Percentiles rank a stretch among this genome's conserved stretches.
These are phyloP conservation scores for Venturia pyrina DNA, from an alignment of 2,329 filamentous ascomycete species.

Conservation along the genomic window DNA sequence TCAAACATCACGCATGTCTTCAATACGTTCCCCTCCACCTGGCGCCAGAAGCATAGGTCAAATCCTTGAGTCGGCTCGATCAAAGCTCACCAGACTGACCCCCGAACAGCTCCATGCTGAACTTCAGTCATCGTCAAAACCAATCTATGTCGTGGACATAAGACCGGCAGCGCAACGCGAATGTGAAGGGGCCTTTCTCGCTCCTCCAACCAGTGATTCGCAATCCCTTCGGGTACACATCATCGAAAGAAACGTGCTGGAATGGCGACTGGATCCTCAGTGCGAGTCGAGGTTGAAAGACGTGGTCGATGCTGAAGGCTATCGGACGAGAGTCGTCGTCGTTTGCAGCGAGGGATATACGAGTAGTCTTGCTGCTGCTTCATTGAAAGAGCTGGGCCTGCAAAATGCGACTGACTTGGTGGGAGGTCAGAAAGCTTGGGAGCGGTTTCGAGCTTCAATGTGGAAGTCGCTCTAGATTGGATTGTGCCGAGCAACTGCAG, in stretches of 20 bases:
- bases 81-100: background rate
- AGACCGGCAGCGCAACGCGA: background rate
- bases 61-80: background rate
- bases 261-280: constrained; percentile 7
- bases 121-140: background rate
- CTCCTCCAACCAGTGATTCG: background rate
- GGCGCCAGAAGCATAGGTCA: background rate
- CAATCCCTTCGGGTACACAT: background rate
- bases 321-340: background rate
- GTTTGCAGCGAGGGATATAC: constrained; percentile 6
- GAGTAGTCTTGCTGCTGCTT: constrained; percentile 1
- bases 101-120: background rate
- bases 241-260: constrained; percentile 6
- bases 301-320: background rate
- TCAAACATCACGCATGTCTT: background rate
- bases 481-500: background rate
- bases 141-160: constrained; percentile 2
- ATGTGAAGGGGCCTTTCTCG: background rate
- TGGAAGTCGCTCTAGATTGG: background rate
- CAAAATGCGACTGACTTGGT: background rate
- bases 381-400: background rate
- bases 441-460: background rate
- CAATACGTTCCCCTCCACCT: background rate
- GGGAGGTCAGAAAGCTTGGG: background rate
- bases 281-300: background rate